Evolutionary conservation across 805 yeast species (phyloP), one percentile per base, ranked within the genome.

Genomic region (Hagleromyces aurorensis): DNA sequence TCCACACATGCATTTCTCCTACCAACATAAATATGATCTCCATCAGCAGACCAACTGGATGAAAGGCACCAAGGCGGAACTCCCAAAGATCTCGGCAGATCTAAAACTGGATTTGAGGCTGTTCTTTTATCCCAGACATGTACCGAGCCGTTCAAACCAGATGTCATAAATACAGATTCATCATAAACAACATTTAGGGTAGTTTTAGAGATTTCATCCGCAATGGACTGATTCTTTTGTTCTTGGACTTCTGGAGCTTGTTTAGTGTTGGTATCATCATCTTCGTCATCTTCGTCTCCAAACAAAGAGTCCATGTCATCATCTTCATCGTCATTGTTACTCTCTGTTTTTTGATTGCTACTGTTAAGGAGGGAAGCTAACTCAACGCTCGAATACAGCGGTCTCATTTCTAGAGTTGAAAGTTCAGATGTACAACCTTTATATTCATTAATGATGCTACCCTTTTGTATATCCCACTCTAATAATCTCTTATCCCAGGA

Each of bases 11-110:
- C 79, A 52, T 89, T 91, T 55, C 98, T 70, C 40, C 98, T 69
- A 0, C 97, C 99, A 3, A 77, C 85, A 48, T 67, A 89, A 4
- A 86, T 65, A 23, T 61, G 65, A 33, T 82, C 77, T 7, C 98
- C 98, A 46, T 79, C 78, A 29, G 64, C 64, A 6, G 94, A 78
- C 96, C 97, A 89, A 33, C 82, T 73, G 0, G 95, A 73, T 6
- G 84, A 71, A 69, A 80, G 75, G 55, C 94, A 80, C 97, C 97
- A 91, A 0, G 97, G 97, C 0, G 97, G 95, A 0, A 79, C 69
- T 1, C 72, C 73, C 7, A 68, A 60, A 1, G 84, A 77, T 1
- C 77, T 69, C 13, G 57, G 67, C 9, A 76, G 52, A 21, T 64
- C 65, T 11, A 75, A 49, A 0, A 67, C 76, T 0, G 61, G 55